Evolutionary conservation across 495 filamentous ascomycete species (phyloP), one percentile per base, ranked within the genome.

Genomic region (Neurospora cerealis): DNA sequence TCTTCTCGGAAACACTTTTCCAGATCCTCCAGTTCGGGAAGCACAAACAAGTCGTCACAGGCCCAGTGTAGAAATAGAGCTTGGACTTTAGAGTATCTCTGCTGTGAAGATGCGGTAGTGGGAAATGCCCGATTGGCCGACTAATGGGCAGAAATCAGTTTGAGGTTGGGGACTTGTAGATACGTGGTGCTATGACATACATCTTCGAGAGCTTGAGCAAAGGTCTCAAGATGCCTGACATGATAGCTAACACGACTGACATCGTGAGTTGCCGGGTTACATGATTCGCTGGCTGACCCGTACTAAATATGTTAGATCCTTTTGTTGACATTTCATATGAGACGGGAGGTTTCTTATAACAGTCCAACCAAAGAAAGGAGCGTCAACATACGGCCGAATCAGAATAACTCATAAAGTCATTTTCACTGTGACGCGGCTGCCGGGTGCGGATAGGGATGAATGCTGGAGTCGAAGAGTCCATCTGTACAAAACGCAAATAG

Each of bases 21-120:
- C 54, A 89, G 75, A 24, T 86, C 84, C 74, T 85, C 81, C 37
- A 88, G 79, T 78, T 87, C 86, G 32, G 83, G 84, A 2, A 86
- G 78, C 21, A 87, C 85, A 70, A 86, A 86, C 71, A 88, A 76
- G 74, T 88, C 86, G 71, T 88, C 87, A 66, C 83, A 85, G 46
- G 82, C 81, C 87, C 87, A 89, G 77, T 87, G 85, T 28, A 89
- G 78, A 75, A 88, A 82, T 66, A 89, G 75, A 13, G 80, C 85
- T 46, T 84, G 82, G 24, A 89, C 87, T 69, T 86, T 83, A 71
- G 78, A 81, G 76, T 88, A 89, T 66, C 87, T 77, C 62, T 84
- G 82, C 28, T 80, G 79, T 62, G 81, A 74, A 39, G 76, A 77
- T 37, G 82, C 83, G 69, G 77, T 78, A 69, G 86, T 86, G 24